These are phyloP conservation scores for Naganishia antarctica DNA, from an alignment of 768 basidiomycete genomes.

Conservation along the genomic window DNA sequence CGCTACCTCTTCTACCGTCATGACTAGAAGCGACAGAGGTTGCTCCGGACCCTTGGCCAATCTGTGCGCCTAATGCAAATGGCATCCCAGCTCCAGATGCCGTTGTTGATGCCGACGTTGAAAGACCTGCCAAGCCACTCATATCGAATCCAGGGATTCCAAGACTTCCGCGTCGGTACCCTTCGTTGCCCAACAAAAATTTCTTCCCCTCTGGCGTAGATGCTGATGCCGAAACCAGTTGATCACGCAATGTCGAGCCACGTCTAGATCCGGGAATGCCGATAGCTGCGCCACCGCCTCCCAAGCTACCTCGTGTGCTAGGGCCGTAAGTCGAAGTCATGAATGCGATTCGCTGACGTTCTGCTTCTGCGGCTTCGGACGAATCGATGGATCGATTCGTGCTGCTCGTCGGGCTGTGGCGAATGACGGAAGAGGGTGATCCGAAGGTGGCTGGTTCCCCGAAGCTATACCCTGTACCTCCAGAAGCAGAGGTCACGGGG, in stretches of 20 bases:
- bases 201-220: slow-evolving; percentile 25
- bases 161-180: slow-evolving; percentile 24
- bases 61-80: neutral
- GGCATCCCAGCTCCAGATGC: neutral
- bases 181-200: slow-evolving; percentile 25
- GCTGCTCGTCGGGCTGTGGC: slow-evolving; percentile 25
- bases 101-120: slow-evolving; percentile 8
- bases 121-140: neutral
- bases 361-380: slow-evolving; percentile 45
- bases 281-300: too few species aligned
- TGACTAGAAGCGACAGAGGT: slow-evolving; percentile 9
- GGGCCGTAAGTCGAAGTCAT: slow-evolving; percentile 41
- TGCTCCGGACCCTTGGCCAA: slow-evolving; percentile 1
- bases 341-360: slow-evolving; percentile 45
- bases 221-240: neutral
- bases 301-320: slow-evolving; percentile 32
- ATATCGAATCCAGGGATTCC: slow-evolving; percentile 21
- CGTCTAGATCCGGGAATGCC: slow-evolving; percentile 8
- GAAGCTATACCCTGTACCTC: slow-evolving; percentile 24
- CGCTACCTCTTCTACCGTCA: slow-evolving; percentile 38
- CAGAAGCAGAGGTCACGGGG: neutral
- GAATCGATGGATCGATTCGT: slow-evolving; percentile 35
- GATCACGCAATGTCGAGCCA: slow-evolving; percentile 13
- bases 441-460: neutral
- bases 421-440: neutral